These are phyloP conservation scores for Coriaria nepalensis DNA, from an alignment of 306 rosid species.

Conservation along the genomic window DNA sequence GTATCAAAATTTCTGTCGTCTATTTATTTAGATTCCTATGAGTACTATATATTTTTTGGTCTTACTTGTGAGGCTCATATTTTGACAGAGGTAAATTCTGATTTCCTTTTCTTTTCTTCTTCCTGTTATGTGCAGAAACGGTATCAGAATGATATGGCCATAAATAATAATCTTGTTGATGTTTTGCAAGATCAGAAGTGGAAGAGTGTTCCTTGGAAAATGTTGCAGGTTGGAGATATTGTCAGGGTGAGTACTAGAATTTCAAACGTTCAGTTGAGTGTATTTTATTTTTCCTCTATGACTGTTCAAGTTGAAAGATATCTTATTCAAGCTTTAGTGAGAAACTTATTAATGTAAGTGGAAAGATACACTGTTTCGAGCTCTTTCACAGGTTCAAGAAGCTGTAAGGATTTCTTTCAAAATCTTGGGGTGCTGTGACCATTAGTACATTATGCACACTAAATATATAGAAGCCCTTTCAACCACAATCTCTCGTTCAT, in stretches of 20 bases:
- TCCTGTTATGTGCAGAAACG: conserved; percentile 57
- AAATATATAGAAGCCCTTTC: no score
- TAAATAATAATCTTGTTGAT: conserved; percentile 55
- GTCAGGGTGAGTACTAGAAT: conserved; percentile 49
- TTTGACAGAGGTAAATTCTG: conserved; percentile 2
- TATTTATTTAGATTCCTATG: no score
- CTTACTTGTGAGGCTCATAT: conserved; percentile 5
- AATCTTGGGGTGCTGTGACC: neutral
- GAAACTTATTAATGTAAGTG: no score
- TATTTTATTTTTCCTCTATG: neutral
- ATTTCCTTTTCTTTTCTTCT: conserved; percentile 7
- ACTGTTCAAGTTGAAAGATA: neutral
- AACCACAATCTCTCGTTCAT: neutral
- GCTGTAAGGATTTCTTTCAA: no score
- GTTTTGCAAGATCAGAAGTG: conserved; percentile 74
- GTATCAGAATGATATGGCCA: conserved; percentile 72
- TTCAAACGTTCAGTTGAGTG: neutral
- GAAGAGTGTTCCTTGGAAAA: conserved; percentile 76
- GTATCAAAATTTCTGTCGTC: no score
- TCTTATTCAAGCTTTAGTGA: no score
- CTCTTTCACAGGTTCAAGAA: no score
- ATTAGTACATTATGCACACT: neutral
- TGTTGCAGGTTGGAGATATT: conserved; percentile 79
- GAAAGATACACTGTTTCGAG: no score
- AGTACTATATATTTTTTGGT: no score